Evolutionary conservation across 1,284 basidiomycete genomes (phyloP).

Genomic region (Singerocomus inundabilis): DNA sequence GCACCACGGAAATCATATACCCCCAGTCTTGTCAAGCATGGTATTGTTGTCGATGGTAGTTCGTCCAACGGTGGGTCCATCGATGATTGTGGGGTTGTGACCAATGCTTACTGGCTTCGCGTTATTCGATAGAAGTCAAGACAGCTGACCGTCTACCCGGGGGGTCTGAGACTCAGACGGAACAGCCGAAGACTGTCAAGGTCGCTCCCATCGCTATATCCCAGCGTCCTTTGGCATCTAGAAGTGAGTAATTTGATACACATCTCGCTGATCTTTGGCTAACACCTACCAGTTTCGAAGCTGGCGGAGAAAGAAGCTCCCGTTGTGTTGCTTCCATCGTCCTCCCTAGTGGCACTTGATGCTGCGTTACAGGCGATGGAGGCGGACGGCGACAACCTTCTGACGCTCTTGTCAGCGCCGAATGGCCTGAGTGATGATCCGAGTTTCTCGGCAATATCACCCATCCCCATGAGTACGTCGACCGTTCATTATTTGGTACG

Average conservation of each 20-base stretch:
- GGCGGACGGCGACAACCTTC: background rate
- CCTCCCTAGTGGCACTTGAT: slow-evolving; percentile 12
- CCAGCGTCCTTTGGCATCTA: background rate
- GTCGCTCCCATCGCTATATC: background rate
- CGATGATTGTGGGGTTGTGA: background rate
- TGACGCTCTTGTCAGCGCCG: slow-evolving; percentile 1
- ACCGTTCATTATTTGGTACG: background rate
- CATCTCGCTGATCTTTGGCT: slow-evolving; percentile 1
- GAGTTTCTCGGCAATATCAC: slow-evolving; percentile 8
- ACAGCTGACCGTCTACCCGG: slow-evolving; percentile 2
- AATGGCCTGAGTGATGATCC: background rate
- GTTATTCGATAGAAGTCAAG: slow-evolving; percentile 11
- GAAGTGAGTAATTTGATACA: slow-evolving; percentile 11
- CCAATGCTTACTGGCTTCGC: slow-evolving; percentile 8
- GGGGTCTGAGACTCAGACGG: slow-evolving; percentile 15
- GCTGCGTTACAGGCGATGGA: slow-evolving; percentile 9
- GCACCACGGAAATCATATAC: slow-evolving; percentile 6
- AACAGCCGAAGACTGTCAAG: slow-evolving; percentile 5
- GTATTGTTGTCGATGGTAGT: background rate
- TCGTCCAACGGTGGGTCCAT: slow-evolving; percentile 8
- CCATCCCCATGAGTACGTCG: slow-evolving; percentile 3
- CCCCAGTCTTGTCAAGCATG: slow-evolving; percentile 1
- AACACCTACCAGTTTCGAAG: slow-evolving; percentile 4
- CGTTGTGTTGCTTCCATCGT: slow-evolving; percentile 8
- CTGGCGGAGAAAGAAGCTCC: background rate